A percentile compares a stretch with the other conserved stretches of the same genome.
Conservation (phyloP, 164 flowering plant species). For the Saururus chinensis region DNA sequence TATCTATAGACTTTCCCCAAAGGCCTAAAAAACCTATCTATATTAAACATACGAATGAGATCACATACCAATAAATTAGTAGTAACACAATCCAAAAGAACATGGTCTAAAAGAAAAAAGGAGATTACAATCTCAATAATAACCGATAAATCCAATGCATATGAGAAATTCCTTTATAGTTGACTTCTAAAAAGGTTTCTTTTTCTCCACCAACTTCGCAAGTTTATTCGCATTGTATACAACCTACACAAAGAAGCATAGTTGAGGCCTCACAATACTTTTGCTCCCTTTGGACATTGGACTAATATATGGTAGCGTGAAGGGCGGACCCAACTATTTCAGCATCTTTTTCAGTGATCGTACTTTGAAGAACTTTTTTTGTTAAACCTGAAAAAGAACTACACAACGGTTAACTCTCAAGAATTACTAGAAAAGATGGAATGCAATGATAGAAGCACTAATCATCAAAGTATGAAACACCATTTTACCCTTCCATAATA, state of each 20-base stretch:
- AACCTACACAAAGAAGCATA: conserved; percentile 35
- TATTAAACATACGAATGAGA: conserved; percentile 16
- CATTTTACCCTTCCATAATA: not conserved
- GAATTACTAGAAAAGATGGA: no score
- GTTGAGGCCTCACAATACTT: no score
- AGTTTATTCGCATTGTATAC: conserved; percentile 66
- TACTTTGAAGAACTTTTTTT: conserved; percentile 61
- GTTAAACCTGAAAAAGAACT: conserved; percentile 56
- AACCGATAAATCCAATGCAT: no score
- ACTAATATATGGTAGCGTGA: no score
- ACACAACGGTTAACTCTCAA: not conserved
- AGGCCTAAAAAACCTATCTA: conserved; percentile 83
- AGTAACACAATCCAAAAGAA: no score
- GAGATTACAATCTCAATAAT: no score
- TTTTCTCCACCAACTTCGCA: conserved; percentile 40
- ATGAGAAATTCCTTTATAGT: conserved; percentile 42
- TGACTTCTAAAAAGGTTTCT: conserved; percentile 47
- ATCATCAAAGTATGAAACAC: not conserved
- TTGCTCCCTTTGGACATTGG: no score
- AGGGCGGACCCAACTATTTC: no score
- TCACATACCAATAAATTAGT: not conserved
- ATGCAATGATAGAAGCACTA: no score
- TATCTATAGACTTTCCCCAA: conserved; percentile 59
- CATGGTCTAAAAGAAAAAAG: no score
- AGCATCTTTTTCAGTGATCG: conserved; percentile 62